These are phyloP conservation scores for Leishmania guyanensis DNA, from an alignment of 208 protist species.

Conservation along the genomic window DNA sequence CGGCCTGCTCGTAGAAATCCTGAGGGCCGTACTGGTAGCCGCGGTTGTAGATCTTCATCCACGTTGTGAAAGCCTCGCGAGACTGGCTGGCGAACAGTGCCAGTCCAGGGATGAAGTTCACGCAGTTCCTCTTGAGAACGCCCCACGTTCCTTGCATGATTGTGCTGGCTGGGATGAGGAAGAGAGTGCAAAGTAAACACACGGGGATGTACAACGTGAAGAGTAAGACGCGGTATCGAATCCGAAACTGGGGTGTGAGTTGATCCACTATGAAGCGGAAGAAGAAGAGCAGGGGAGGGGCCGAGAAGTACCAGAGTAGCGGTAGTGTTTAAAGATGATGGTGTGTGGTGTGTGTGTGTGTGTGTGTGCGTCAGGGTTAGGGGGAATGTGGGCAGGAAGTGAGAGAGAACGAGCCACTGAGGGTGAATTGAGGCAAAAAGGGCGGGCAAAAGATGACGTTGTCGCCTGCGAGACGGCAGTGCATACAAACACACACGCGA, in stretches of 20 bases:
- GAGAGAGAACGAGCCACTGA: background rate
- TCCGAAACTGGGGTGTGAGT: background rate
- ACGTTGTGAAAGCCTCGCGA: conserved; percentile 63
- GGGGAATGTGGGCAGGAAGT: background rate
- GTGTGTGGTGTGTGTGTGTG: background rate
- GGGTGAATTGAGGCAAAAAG: conserved; percentile 1
- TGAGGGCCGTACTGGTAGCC: conserved; percentile 66
- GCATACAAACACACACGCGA: no score
- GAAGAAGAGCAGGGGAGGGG: conserved; percentile 2
- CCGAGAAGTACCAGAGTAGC: background rate
- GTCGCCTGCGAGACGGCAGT: no score
- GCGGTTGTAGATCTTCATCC: conserved; percentile 85
- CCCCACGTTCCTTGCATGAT: conserved; percentile 84
- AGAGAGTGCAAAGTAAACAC: background rate
- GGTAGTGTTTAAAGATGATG: background rate
- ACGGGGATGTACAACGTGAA: background rate
- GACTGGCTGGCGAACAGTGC: conserved; percentile 61
- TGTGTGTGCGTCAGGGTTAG: background rate
- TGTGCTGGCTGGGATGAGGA: background rate
- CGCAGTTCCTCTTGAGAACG: conserved; percentile 81
- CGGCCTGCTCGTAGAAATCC: conserved; percentile 80
- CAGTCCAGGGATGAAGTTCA: conserved; percentile 72
- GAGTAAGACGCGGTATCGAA: background rate
- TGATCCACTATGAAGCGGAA: background rate
- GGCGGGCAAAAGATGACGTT: background rate